phyloP scores from a whole-genome alignment of 2,329 filamentous ascomycete genomes.

The Leptographium radiaticola region DNA sequence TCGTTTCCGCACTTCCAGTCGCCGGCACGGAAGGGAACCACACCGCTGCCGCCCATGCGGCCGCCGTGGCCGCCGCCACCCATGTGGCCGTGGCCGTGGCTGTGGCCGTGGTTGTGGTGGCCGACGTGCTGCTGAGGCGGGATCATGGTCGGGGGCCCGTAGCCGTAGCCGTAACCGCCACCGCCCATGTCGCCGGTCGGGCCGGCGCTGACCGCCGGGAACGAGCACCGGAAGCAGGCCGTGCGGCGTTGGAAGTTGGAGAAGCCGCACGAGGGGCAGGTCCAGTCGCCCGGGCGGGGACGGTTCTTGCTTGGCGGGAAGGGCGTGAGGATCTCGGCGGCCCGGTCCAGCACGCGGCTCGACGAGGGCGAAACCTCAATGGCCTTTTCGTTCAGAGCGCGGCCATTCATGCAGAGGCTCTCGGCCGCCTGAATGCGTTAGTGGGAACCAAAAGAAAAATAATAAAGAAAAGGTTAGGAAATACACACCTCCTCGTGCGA shows the following conservation, averaged over 20 bases:
- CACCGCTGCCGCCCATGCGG: conserved; percentile 68
- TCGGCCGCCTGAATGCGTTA: conserved; percentile 61
- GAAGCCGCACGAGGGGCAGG: conserved; percentile 95
- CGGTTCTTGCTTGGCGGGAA: conserved; percentile 99
- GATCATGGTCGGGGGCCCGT: conserved; percentile 67
- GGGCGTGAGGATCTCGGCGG: conserved; percentile 87
- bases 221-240: conserved; percentile 97
- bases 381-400: conserved; percentile 94
- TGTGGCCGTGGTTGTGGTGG: conserved; percentile 31
- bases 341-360: conserved; percentile 90
- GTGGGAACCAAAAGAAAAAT: no score
- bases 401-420: conserved; percentile 97
- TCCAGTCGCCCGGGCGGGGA: conserved; percentile 95
- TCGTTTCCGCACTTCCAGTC: conserved; percentile 99
- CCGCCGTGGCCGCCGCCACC: conserved; percentile 48
- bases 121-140: conserved; percentile 52
- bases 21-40: conserved; percentile 93
- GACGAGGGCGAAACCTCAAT: conserved; percentile 97
- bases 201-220: conserved; percentile 79
- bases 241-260: conserved; percentile 98
- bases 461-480: background rate
- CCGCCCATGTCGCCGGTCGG: conserved; percentile 48
- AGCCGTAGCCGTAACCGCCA: conserved; percentile 48
- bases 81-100: conserved; percentile 46
- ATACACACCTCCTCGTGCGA: conserved; percentile 87